A percentile compares a stretch with the other conserved stretches of the same genome.
Conservation (phyloP, 2,329 filamentous ascomycete species). For the Triangularia setosa region DNA sequence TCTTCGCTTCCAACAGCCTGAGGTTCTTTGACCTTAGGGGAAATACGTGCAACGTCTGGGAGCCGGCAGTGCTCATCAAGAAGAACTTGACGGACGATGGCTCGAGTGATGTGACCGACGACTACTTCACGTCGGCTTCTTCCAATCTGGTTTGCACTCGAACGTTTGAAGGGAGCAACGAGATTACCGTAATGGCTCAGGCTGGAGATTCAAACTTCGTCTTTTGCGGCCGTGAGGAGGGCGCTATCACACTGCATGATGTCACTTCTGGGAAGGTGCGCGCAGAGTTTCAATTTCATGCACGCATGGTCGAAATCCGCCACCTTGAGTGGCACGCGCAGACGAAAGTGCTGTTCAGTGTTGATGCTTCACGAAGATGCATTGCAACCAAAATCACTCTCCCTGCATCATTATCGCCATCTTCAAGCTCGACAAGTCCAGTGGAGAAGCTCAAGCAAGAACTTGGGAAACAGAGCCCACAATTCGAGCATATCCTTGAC, state of each 20-base stretch:
- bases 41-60: slow-evolving; percentile 24
- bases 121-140: slow-evolving; percentile 12
- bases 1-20: slow-evolving; percentile 22
- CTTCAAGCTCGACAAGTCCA: background rate
- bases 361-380: slow-evolving; percentile 16
- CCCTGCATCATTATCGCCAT: background rate
- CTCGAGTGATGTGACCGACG: slow-evolving; percentile 19
- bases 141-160: slow-evolving; percentile 16
- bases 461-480: slow-evolving; percentile 6
- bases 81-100: slow-evolving; percentile 19
- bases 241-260: slow-evolving; percentile 20
- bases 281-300: slow-evolving; percentile 16
- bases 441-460: slow-evolving; percentile 16
- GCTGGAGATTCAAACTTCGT: slow-evolving; percentile 17
- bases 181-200: slow-evolving; percentile 16
- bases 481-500: slow-evolving; percentile 15
- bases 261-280: slow-evolving; percentile 13
- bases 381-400: slow-evolving; percentile 10
- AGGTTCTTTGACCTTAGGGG: slow-evolving; percentile 23
- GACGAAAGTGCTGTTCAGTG: slow-evolving; percentile 16
- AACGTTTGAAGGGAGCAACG: slow-evolving; percentile 17
- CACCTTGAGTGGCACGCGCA: slow-evolving; percentile 20
- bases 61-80: slow-evolving; percentile 20
- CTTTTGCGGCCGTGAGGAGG: slow-evolving; percentile 20
- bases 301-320: slow-evolving; percentile 18